Evolutionary conservation across 495 filamentous ascomycete species (phyloP), one percentile per base, ranked within the genome.

Genomic region (Venustampulla echinocandica): DNA sequence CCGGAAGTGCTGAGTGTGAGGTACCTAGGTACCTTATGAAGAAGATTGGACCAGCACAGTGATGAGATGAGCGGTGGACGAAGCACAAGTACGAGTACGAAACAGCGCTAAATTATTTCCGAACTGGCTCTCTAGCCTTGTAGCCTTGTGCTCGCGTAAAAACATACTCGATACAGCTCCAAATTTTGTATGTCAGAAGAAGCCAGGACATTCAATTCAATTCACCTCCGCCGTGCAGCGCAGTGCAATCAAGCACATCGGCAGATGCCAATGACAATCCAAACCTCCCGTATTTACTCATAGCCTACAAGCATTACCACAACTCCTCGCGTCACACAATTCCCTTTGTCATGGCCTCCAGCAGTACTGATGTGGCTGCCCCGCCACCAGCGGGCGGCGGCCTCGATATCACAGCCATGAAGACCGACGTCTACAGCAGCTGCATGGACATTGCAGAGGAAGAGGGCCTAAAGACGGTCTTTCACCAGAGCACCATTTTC

Each of bases 401-500:
- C 44, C 2, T 32, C 9, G 32, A 50, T 11, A 53, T 57, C 39
- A 20, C 47, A 36, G 47, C 45, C 39, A 38, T 51, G 22, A 54
- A 50, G 34, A 44, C 23, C 1, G 36, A 27, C 3, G 24, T 54
- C 33, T 57, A 57, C 40, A 33, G 37, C 10, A 30, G 42, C 1
- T 52, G 48, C 38, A 6, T 33, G 4, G 36, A n/a, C 7, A 15
- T 32, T 15, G 4, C 9, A 10, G 47, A 53, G 23, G 51, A 65
- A 18, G 27, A n/a, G 27, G 57, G 66, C 27, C 60, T 62, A 25
- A 59, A 63, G 33, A 62, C 69, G 20, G 68, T 81, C 9, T 84
- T 85, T 61, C 71, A 71, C 24, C 84, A 87, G 59, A 63, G 75
- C n/a, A 80, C 84, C 48, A 65, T 89, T 1, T 58, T 81, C 15